Base-by-base conservation (phyloP, 2,329 filamentous ascomycete species). In the Botrytis squamosa region DNA sequence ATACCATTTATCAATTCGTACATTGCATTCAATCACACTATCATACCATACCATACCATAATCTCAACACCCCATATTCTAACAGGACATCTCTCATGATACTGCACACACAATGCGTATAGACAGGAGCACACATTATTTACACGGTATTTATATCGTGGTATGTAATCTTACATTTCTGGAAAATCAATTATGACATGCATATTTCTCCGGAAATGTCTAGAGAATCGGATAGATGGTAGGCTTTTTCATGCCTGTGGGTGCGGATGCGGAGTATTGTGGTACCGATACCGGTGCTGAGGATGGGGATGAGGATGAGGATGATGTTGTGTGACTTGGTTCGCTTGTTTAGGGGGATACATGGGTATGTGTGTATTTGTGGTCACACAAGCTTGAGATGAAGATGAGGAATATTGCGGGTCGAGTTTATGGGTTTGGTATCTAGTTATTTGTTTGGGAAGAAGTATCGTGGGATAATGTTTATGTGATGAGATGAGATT, bases 331-430 rank as follows among this genome's bases (percentile, higher is more conserved):
- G 44, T 20, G 44, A 67, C 33, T 16, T 38, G 2, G 8, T 67
- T 67, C 64, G 64, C 64, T 67, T 67, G 64, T 20, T 29, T 25
- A 67, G 22, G 64, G 64, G 44, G 10, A 38, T 65, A 2, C 40
- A 29, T 33, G 40, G 29, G 5, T 10, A 7, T 33, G n/a, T 33
- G 29, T 29, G 42, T 20, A 25, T 52, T 52, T 25, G 10, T 14
- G 25, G 25, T 52, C 3, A 14, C 49, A n/a, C 49, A n/a, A 25
- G 49, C 46, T 49, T 4, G 3, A 25, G 20, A 49, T 49, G 42
- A 10, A 22, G 8, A 49, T 44, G 16, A 16, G 42, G 16, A 16
- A 16, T 0, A 6, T 44, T 16, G 14, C 38, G 16, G 42, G 42
- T 44, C 16, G 42, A 7, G 16, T 6, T 44, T 18, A 44, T 18